Percentiles rank a stretch among this genome's conserved stretches.
Conservation (phyloP, 345 rosid species). For the Hibiscus syriacus region DNA sequence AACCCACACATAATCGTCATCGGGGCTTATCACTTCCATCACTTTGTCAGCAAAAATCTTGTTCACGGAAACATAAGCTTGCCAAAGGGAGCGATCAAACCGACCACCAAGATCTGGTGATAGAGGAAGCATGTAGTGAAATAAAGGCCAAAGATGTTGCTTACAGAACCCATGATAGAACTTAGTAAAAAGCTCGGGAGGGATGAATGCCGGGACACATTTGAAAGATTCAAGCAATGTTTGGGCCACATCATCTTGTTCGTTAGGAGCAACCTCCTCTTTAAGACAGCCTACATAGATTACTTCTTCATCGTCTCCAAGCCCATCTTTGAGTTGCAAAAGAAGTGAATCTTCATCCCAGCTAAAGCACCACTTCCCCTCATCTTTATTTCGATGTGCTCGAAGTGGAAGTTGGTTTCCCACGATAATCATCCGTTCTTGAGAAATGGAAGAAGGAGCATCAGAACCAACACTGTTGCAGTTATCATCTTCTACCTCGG, state of each 20-base stretch:
- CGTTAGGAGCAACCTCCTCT: slow-evolving; percentile 50
- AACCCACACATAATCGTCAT: background rate
- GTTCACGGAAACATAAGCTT: slow-evolving; percentile 64
- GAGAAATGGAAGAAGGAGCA: slow-evolving; percentile 72
- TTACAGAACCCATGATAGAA: slow-evolving; percentile 94
- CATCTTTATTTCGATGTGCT: slow-evolving; percentile 39
- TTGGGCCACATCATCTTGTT: slow-evolving; percentile 69
- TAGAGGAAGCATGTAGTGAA: slow-evolving; percentile 92
- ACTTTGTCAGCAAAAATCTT: background rate
- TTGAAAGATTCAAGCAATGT: slow-evolving; percentile 69
- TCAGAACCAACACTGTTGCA: slow-evolving; percentile 72
- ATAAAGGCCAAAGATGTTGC: slow-evolving; percentile 86
- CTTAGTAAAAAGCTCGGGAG: slow-evolving; percentile 63
- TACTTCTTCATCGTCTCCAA: slow-evolving; percentile 81
- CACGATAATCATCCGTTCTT: slow-evolving; percentile 78
- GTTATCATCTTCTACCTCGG: slow-evolving; percentile 77
- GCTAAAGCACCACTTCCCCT: slow-evolving; percentile 49
- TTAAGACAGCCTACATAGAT: slow-evolving; percentile 82
- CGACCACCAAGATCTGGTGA: slow-evolving; percentile 87
- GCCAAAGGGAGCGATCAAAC: slow-evolving; percentile 88
- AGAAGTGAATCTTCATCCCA: slow-evolving; percentile 98
- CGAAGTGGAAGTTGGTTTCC: slow-evolving; percentile 91
- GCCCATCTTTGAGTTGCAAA: slow-evolving; percentile 84
- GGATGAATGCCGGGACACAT: slow-evolving; percentile 88
- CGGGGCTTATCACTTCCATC: background rate